phyloP scores from a whole-genome alignment of 306 rosid genomes.

The Lagenaria siceraria region DNA sequence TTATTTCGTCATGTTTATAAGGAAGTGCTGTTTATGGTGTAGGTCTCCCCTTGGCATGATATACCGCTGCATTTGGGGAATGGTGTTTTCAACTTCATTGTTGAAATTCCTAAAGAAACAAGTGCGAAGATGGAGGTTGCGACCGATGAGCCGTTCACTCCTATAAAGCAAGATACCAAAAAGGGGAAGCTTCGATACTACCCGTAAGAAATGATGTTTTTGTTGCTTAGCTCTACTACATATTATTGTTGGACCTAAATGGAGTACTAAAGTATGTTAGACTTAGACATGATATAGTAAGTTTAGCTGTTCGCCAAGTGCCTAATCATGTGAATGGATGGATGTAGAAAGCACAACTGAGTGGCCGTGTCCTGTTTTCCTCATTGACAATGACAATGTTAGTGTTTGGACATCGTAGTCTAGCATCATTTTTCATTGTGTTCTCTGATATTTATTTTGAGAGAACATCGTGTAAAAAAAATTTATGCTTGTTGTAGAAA shows the following conservation, averaged over 20 bases:
- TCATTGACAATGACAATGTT: not conserved
- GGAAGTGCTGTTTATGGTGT: not conserved
- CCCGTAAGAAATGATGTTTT: constrained; percentile 52
- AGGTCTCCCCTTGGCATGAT: constrained; percentile 99
- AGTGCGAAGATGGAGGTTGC: constrained; percentile 99
- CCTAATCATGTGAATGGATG: not conserved
- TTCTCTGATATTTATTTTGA: not conserved
- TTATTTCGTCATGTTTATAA: not conserved
- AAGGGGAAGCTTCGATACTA: constrained; percentile 92
- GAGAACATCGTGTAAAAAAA: not conserved
- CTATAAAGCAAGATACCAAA: constrained; percentile 88
- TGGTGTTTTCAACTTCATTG: constrained; percentile 56
- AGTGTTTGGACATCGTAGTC: not conserved
- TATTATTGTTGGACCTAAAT: constrained; percentile 8
- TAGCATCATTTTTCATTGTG: not conserved
- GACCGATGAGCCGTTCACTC: constrained; percentile 77
- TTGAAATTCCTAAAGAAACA: constrained; percentile 93
- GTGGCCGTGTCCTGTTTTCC: not conserved
- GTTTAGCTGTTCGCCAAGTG: not conserved
- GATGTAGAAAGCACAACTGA: not conserved
- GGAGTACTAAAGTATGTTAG: not conserved
- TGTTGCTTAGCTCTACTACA: constrained; percentile 2
- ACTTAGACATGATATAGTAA: not conserved
- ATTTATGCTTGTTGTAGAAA: not conserved
- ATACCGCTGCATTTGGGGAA: constrained; percentile 67